Percentiles rank a stretch among this genome's conserved stretches.
These are phyloP conservation scores for Phytophthora idaei DNA, from an alignment of 352 stramenopile species.

Conservation along the genomic window DNA sequence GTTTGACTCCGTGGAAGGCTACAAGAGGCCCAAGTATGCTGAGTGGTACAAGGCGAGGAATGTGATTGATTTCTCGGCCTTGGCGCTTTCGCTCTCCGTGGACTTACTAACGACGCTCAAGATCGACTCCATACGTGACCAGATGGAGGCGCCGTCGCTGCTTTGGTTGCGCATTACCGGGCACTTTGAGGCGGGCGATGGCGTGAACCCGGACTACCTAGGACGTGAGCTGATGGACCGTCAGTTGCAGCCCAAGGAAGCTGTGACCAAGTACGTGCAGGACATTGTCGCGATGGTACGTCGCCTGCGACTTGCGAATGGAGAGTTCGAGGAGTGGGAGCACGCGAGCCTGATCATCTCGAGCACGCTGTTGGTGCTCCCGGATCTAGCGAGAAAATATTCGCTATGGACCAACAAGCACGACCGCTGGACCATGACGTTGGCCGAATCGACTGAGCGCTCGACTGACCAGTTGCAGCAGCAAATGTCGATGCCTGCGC, in stretches of 20 bases:
- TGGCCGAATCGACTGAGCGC: slow-evolving; percentile 1
- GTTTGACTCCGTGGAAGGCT: neutral
- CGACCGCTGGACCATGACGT: neutral
- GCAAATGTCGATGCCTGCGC: neutral
- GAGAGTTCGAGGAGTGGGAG: slow-evolving; percentile 9
- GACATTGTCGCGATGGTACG: neutral
- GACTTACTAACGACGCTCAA: slow-evolving; percentile 3
- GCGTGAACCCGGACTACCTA: slow-evolving; percentile 11
- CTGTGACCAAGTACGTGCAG: neutral
- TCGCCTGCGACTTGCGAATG: neutral
- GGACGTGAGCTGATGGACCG: neutral
- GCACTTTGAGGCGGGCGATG: slow-evolving; percentile 10
- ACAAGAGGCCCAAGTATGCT: slow-evolving; percentile 1
- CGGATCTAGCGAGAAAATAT: slow-evolving; percentile 1
- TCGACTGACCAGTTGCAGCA: neutral
- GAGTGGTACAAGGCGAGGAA: slow-evolving; percentile 1
- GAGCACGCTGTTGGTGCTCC: slow-evolving; percentile 5
- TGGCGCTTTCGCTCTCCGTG: neutral
- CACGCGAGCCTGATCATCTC: slow-evolving; percentile 9
- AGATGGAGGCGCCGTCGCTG: neutral
- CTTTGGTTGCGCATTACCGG: neutral
- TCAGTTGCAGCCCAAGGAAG: neutral
- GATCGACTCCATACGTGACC: neutral
- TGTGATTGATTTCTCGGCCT: neutral
- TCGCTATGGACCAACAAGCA: slow-evolving; percentile 6